Base-by-base conservation (phyloP, 2,329 filamentous ascomycete species). In the Sclerotinia sclerotiorum region DNA sequence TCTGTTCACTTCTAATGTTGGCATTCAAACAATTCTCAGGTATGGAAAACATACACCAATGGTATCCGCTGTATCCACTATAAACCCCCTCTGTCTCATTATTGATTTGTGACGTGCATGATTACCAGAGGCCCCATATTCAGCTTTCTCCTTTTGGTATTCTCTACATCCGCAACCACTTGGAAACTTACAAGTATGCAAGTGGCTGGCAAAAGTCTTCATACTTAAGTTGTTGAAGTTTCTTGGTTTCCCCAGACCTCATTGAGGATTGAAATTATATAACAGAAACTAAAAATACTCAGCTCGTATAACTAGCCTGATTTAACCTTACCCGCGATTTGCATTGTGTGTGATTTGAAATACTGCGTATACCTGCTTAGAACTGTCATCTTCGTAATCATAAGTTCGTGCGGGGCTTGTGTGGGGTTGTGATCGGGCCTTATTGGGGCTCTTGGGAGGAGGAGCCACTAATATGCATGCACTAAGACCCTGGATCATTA, bases 401-500 rank as follows among this genome's bases (percentile, higher is more conserved):
- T 24, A 10, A 27, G 13, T 11, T 15, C 10, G 32, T 24, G 21
- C 21, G 54, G 32, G 13, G 21, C 54, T 1, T 1, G 21, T 39
- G 60, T 27, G 46, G 46, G 46, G 32, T 13, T 24, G 6, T 39
- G 10, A 51, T 39, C 7, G 29, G 46, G 32, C 21, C 57, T 32
- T 24, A 35, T 29, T 35, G 29, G 29, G 29, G 29, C 39, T 42
- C 29, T 24, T 51, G 29, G 15, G 46, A 35, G 29, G 44, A 35
- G 27, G 21, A 24, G 35, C 58, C 44, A 49, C 58, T 49, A 19
- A 49, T 13, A 39, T 49, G 15, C n/a, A 15, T 42, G 8, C 15
- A 35, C n/a, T 39, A 63, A 15, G 39, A 51, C 60, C 51, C 35
- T 63, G 49, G 49, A 63, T 42, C 29, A 8, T 39, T 48, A 51